Evolutionary conservation across 75 land plant species (phyloP).

Genomic region (Isoetes taiwanensis): DNA sequence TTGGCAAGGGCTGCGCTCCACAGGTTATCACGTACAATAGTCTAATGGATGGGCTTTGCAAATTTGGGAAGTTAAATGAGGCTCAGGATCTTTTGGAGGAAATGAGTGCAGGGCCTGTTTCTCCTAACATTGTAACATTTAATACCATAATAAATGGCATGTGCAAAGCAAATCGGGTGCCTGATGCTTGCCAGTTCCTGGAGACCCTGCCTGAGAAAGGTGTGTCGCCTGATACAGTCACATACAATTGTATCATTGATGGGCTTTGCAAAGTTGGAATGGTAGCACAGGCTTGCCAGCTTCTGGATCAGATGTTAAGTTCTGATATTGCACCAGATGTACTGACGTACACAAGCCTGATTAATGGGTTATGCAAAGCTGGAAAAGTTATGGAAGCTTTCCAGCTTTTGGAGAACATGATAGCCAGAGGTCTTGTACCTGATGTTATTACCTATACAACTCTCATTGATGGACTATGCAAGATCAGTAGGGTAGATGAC

Average conservation of each 20-base stretch:
- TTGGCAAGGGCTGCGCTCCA: background rate
- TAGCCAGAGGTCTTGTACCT: constrained; percentile 17
- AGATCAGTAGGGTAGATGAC: constrained; percentile 22
- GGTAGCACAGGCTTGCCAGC: constrained; percentile 26
- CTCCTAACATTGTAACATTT: constrained; percentile 29
- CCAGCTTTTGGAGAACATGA: constrained; percentile 35
- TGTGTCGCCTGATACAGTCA: constrained; percentile 23
- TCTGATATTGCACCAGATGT: constrained; percentile 34
- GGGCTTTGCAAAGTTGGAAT: constrained; percentile 51
- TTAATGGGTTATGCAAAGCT: constrained; percentile 42
- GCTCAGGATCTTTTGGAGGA: too few relatives aligned
- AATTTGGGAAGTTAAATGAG: too few relatives aligned
- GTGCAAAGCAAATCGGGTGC: constrained; percentile 35
- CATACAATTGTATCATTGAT: constrained; percentile 39
- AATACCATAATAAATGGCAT: constrained; percentile 37
- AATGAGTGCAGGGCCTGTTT: constrained; percentile 20
- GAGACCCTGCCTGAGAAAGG: constrained; percentile 36
- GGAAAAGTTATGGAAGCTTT: constrained; percentile 26
- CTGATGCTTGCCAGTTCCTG: constrained; percentile 35
- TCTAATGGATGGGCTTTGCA: constrained; percentile 32
- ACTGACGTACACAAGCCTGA: constrained; percentile 35
- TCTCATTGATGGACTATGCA: constrained; percentile 37
- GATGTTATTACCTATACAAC: constrained; percentile 39
- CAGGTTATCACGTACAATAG: background rate
- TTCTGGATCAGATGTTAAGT: constrained; percentile 27